A percentile compares a stretch with the other conserved stretches of the same genome.
phyloP scores from a whole-genome alignment of 2,329 filamentous ascomycete species.

The Peltaster fructicola region DNA sequence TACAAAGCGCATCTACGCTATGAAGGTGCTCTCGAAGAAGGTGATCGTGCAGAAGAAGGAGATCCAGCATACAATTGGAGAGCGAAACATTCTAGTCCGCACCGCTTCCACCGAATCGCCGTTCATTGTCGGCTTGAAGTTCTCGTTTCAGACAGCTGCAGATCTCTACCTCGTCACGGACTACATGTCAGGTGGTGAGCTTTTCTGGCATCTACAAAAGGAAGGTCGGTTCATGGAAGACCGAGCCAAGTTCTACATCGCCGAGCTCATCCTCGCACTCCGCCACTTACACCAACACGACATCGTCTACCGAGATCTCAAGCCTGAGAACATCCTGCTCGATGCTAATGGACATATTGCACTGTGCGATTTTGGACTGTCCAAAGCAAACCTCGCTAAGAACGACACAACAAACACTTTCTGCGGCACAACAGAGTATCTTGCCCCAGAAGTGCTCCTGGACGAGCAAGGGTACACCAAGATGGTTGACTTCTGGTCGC shows the following conservation, averaged over 20 bases:
- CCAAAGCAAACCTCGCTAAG: constrained; percentile 91
- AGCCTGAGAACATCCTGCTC: constrained; percentile 91
- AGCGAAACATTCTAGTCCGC: constrained; percentile 90
- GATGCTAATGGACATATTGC: constrained; percentile 97
- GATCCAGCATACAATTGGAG: constrained; percentile 88
- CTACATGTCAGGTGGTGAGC: constrained; percentile 96
- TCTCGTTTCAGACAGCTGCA: constrained; percentile 93
- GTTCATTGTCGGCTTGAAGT: constrained; percentile 95
- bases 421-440: constrained; percentile 93
- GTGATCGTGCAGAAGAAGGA: constrained; percentile 99
- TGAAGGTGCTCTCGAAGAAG: constrained; percentile 99
- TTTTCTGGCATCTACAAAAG: constrained; percentile 97
- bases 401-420: constrained; percentile 98
- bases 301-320: constrained; percentile 93
- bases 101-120: constrained; percentile 91
- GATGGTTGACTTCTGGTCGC: constrained; percentile 99
- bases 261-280: constrained; percentile 85
- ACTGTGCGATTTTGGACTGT: constrained; percentile 90
- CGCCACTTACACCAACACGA: constrained; percentile 93
- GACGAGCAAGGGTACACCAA: constrained; percentile 98
- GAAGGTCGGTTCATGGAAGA: constrained; percentile 90
- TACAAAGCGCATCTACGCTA: constrained; percentile 87
- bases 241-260: constrained; percentile 96
- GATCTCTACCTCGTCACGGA: constrained; percentile 97
- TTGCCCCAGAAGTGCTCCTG: constrained; percentile 84